Base-by-base conservation (phyloP, 768 basidiomycete species). In the Tricholoma saponaceum region DNA sequence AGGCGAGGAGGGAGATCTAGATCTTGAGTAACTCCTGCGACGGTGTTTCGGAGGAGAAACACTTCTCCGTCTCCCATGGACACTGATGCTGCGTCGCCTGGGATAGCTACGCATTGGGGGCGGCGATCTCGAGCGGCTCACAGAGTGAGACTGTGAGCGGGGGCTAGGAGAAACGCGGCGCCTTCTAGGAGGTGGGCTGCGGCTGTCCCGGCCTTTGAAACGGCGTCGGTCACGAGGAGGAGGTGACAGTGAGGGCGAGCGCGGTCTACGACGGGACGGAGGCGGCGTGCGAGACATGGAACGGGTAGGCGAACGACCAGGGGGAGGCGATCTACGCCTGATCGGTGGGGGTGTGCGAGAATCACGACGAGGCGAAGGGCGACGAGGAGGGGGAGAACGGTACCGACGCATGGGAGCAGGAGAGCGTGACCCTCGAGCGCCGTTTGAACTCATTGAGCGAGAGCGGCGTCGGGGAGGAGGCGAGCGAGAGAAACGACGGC, bases 181-280 rank as follows among this genome's bases (percentile, higher is more conserved):
- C 26, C 77, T 71, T 7, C 82, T 75, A 20, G 75, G 63, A 33
- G 79, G 83, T 0, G 85, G 87, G 65, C 83, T 85, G 47, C 83
- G 82, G 59, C 81, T 84, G 60, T 77, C 77, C 49, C 74, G 65
- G 52, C 66, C 72, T 60, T 65, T 64, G 28, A 72, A 70, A 37
- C 76, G 74, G 46, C 68, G 68, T 28, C 67, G 62, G 28, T 73
- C 71, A 39, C 73, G 74, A n/a, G 75, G 75, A 6, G 82, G 83
- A 1, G 84, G 81, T 0, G 84, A 73, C 32, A 67, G 73, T 8
- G 87, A 83, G 28, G 65, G 81, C 69, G 67, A 81, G 68, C 65
- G 83, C 69, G 62, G 69, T 49, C 77, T 70, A 14, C 75, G 69
- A 28, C 70, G 71, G 35, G 65, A 60, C 5, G 71, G 72, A 10